Evolutionary conservation across 1,284 basidiomycete species (phyloP).

Genomic region (Cutaneotrichosporon sp.): DNA sequence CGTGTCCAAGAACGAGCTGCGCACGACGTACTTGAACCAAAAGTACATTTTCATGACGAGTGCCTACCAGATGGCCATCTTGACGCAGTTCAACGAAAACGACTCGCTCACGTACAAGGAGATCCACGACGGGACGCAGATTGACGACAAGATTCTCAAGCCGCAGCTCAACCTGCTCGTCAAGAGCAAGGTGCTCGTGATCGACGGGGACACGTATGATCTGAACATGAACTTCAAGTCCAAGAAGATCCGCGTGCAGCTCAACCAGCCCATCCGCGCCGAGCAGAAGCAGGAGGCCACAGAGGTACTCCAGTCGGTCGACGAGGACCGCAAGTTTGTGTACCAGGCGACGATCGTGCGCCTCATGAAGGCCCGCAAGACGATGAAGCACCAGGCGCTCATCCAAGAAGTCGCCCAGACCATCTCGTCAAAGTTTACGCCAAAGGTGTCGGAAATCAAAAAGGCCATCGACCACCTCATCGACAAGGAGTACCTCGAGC

Average conservation of each 20-base stretch:
- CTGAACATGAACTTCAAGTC: constrained; percentile 90
- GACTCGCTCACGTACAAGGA: constrained; percentile 79
- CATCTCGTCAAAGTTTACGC: constrained; percentile 57
- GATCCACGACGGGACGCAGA: constrained; percentile 72
- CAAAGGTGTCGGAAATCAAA: constrained; percentile 45
- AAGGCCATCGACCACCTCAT: constrained; percentile 94
- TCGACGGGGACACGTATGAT: constrained; percentile 73
- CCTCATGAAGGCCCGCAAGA: constrained; percentile 96
- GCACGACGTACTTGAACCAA: constrained; percentile 85
- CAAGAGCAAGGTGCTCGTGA: constrained; percentile 84
- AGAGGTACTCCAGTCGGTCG: constrained; percentile 90
- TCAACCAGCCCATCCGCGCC: constrained; percentile 90
- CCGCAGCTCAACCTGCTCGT: constrained; percentile 77
- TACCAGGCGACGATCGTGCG: constrained; percentile 97
- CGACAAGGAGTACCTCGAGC: constrained; percentile 97
- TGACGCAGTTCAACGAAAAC: constrained; percentile 88
- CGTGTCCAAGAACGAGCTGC: constrained; percentile 90
- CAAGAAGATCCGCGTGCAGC: constrained; percentile 77
- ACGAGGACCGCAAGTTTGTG: constrained; percentile 94
- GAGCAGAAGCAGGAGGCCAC: constrained; percentile 87
- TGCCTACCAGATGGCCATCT: constrained; percentile 90
- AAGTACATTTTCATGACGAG: constrained; percentile 96
- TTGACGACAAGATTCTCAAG: constrained; percentile 75
- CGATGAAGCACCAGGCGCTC: constrained; percentile 90
- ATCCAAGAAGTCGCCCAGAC: constrained; percentile 91